Conservation (phyloP, 1,284 basidiomycete species). For the Limonomyces culmigenus region DNA sequence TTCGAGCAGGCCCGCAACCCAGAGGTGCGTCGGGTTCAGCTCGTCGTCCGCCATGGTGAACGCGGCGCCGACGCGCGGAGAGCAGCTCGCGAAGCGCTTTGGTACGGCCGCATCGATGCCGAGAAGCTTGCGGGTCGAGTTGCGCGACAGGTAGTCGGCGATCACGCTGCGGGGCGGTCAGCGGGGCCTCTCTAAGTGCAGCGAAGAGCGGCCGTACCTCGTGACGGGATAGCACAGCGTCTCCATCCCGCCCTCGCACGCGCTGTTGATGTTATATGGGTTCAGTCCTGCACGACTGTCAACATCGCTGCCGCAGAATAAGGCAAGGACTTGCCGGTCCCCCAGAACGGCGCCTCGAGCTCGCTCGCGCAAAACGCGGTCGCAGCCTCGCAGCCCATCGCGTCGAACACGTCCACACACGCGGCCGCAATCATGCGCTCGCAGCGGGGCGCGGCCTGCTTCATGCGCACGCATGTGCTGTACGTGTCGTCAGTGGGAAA, state of each 20-base stretch:
- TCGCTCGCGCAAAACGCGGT: constrained; percentile 25
- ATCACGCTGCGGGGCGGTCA: constrained; percentile 26
- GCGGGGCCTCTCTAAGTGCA: too few species aligned
- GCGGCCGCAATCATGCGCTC: constrained; percentile 24
- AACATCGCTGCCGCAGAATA: not conserved
- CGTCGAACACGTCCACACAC: constrained; percentile 31
- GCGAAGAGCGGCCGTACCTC: constrained; percentile 15
- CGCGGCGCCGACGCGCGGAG: constrained; percentile 18
- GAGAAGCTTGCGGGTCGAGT: constrained; percentile 27
- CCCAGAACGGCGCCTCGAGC: constrained; percentile 15
- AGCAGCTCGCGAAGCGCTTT: constrained; percentile 30
- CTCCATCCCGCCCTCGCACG: constrained; percentile 25
- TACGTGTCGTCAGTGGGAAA: too few species aligned
- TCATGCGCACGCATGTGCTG: constrained; percentile 29
- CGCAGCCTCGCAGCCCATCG: constrained; percentile 34
- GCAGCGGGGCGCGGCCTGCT: constrained; percentile 30
- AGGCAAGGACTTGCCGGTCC: constrained; percentile 14
- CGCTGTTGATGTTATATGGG: constrained; percentile 45
- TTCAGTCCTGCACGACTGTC: constrained; percentile 18
- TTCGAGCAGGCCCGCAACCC: constrained; percentile 52
- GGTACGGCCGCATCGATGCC: constrained; percentile 31
- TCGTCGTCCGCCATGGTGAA: constrained; percentile 21
- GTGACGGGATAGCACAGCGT: constrained; percentile 31
- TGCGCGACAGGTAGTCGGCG: constrained; percentile 29
- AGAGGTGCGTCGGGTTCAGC: constrained; percentile 22